Percentiles rank a stretch among this genome's conserved stretches.
Conservation (phyloP, 106 monocot species). For the Dactylorhiza incarnata region DNA sequence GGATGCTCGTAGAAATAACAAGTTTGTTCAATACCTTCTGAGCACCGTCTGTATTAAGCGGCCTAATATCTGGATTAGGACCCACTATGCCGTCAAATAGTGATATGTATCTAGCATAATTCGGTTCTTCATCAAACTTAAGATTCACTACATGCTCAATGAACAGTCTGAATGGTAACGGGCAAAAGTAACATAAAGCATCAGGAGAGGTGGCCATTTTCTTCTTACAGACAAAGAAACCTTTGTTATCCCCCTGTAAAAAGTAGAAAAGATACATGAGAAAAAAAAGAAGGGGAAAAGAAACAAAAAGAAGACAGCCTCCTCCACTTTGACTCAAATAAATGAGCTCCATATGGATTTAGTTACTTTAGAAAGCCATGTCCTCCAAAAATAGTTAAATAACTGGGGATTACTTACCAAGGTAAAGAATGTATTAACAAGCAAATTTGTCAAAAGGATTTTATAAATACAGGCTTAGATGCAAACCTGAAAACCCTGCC, state of each 20-base stretch:
- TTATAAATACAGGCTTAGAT: neutral
- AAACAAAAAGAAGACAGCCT: neutral
- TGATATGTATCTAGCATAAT: conserved; percentile 81
- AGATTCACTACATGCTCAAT: conserved; percentile 77
- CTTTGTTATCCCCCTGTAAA: conserved; percentile 80
- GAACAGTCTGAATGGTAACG: conserved; percentile 69
- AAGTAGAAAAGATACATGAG: neutral
- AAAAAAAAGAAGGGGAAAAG: neutral
- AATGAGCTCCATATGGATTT: neutral
- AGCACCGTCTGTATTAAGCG: conserved; percentile 87
- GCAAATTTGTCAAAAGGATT: neutral
- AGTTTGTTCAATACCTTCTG: conserved; percentile 48
- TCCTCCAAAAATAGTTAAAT: neutral
- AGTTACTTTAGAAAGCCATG: neutral
- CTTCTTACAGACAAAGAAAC: conserved; percentile 95
- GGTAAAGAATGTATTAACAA: neutral
- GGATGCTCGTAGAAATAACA: neutral
- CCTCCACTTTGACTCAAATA: neutral
- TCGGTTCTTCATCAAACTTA: conserved; percentile 93
- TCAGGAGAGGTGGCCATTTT: conserved; percentile 92
- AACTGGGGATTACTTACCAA: neutral
- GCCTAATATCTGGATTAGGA: conserved; percentile 72
- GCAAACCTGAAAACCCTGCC: conserved; percentile 94
- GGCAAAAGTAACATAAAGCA: conserved; percentile 65
- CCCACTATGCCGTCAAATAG: conserved; percentile 79